Evolutionary conservation across 2,329 filamentous ascomycete genomes (phyloP).

Genomic region (Sarocladium brachiariae): DNA sequence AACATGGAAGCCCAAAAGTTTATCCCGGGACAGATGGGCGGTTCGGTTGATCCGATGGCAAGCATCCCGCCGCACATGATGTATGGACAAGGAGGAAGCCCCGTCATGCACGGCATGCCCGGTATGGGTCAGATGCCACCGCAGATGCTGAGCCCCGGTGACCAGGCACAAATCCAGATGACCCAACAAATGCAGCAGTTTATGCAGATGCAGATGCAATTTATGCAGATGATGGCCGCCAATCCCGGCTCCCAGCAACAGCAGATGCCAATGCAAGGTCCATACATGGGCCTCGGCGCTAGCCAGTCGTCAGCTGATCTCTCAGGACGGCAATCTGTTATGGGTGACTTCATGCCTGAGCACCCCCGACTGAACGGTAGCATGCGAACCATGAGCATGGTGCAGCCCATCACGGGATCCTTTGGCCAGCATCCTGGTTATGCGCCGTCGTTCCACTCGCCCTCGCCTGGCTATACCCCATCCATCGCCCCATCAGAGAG

Average conservation of each 20-base stretch:
- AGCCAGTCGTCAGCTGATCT: slow-evolving; percentile 25
- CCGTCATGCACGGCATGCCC: slow-evolving; percentile 23
- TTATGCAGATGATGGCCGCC: slow-evolving; percentile 73
- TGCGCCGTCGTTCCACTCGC: slow-evolving; percentile 19
- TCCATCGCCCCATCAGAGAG: slow-evolving; percentile 95
- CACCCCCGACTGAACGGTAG: slow-evolving; percentile 35
- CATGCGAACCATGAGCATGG: slow-evolving; percentile 75
- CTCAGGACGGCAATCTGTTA: slow-evolving; percentile 13
- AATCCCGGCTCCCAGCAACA: slow-evolving; percentile 24
- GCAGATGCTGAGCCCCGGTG: slow-evolving; percentile 48
- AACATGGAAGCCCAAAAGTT: slow-evolving; percentile 49
- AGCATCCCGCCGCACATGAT: slow-evolving; percentile 40
- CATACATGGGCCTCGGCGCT: slow-evolving; percentile 21
- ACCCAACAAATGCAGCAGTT: slow-evolving; percentile 79
- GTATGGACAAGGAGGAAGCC: slow-evolving; percentile 25
- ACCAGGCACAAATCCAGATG: slow-evolving; percentile 73
- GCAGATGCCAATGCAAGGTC: slow-evolving; percentile 18
- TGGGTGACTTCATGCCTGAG: slow-evolving; percentile 35
- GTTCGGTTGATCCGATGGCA: slow-evolving; percentile 39
- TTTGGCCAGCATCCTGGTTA: slow-evolving; percentile 44
- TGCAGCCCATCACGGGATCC: slow-evolving; percentile 59
- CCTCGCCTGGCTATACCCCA: slow-evolving; percentile 62
- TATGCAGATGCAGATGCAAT: slow-evolving; percentile 93
- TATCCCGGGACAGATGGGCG: slow-evolving; percentile 17
- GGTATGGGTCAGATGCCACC: slow-evolving; percentile 35